A percentile compares a stretch with the other conserved stretches of the same genome.
phyloP scores from a whole-genome alignment of 2,329 filamentous ascomycete species.

The Thermochaetoides dissita region DNA sequence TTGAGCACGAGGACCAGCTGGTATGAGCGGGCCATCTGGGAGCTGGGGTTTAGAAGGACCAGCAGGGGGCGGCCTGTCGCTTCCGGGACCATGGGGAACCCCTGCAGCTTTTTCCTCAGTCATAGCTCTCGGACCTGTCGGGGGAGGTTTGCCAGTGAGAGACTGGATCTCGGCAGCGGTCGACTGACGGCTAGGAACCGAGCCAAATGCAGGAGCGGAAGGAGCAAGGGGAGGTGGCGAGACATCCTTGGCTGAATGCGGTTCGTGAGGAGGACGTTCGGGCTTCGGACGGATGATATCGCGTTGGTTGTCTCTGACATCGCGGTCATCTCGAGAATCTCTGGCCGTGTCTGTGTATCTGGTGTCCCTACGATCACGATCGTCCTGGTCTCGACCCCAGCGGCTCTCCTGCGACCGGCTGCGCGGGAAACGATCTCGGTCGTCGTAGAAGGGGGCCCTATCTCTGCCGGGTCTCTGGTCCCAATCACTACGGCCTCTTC shows the following conservation, averaged over 20 bases:
- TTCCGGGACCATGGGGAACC: constrained; percentile 20
- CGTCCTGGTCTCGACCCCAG: constrained; percentile 37
- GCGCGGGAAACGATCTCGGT: constrained; percentile 47
- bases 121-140: constrained; percentile 39
- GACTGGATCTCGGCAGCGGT: constrained; percentile 23
- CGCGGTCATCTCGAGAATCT: constrained; percentile 36
- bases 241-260: constrained; percentile 33
- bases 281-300: constrained; percentile 35
- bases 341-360: constrained; percentile 23
- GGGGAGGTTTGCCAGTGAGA: constrained; percentile 32
- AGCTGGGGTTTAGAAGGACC: constrained; percentile 32
- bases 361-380: constrained; percentile 25
- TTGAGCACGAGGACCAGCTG: constrained; percentile 35
- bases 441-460: constrained; percentile 43
- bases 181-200: constrained; percentile 34
- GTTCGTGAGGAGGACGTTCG: constrained; percentile 37
- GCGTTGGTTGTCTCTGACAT: constrained; percentile 24
- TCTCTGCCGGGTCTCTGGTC: constrained; percentile 34
- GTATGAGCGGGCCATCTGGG: constrained; percentile 32
- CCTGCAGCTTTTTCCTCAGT: constrained; percentile 34
- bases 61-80: constrained; percentile 25
- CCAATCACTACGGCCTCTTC: constrained; percentile 42
- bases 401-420: constrained; percentile 53
- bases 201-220: constrained; percentile 44
- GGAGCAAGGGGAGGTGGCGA: constrained; percentile 45